Base-by-base conservation (phyloP, 257 asterid genomes). In the Solanum paucissectum region DNA sequence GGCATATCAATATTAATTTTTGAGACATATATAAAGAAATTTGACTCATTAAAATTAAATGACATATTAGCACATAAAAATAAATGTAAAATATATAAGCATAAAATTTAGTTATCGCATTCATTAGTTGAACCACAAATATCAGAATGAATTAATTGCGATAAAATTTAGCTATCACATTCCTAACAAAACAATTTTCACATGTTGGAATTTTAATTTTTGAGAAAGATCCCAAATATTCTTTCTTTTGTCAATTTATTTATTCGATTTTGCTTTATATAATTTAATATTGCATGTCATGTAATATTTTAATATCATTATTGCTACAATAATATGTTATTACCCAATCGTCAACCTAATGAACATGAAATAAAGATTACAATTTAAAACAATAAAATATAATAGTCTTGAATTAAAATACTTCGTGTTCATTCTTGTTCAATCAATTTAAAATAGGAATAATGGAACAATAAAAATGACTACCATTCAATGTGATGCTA, bases 91-190 rank as follows among this genome's bases (percentile, higher is more conserved):
- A 62, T 62, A 62, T 62, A 62, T 55, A 62, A 2, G 7, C 1
- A 62, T 9, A 2, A n/a, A n/a, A 23, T n/a, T n/a, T n/a, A 23
- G 7, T 12, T 11, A 2, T 23, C 16, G 0, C 1, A 62, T 23
- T 62, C 16, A 62, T 23, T 62, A 23, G 6, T 9, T 62, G 16
- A 7, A 62, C 1, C 32, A 62, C 3, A 60, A 0, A 62, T 23
- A 62, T 4, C 7, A n/a, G 0, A 62, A n/a, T 23, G 3, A 9
- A 62, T 10, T n/a, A 62, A 60, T 7, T 55, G n/a, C 62, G 9
- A 21, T 2, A 3, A 52, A 52, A 52, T 52, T 52, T 6, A 52
- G 62, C 62, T 5, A 52, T 52, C 9, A 18, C 23, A 52, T 52
- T n/a, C 6, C 14, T 5, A 4, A 9, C 7, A n/a, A 62, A n/a